These are phyloP conservation scores for Wickerhamomyces kurtzmanii DNA, from an alignment of 805 yeast species.

Conservation along the genomic window DNA sequence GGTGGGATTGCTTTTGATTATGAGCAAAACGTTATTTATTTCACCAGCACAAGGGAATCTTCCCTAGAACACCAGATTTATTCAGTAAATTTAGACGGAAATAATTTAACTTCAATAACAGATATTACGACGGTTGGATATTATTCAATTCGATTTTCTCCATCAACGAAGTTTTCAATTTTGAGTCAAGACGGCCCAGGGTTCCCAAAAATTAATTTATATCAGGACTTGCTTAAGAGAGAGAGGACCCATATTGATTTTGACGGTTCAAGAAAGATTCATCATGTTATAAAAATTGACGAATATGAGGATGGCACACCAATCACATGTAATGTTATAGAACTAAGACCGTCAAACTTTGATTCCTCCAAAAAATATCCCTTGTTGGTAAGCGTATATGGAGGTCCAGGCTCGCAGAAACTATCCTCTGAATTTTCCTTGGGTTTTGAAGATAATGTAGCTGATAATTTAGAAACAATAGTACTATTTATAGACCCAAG, in stretches of 20 bases:
- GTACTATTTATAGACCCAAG: constrained; percentile 68
- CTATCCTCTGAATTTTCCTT: constrained; percentile 35
- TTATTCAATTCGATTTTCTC: constrained; percentile 43
- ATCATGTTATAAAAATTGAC: constrained; percentile 12
- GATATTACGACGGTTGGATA: constrained; percentile 28
- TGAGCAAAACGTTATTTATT: constrained; percentile 38
- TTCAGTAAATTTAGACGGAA: constrained; percentile 28
- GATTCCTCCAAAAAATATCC: constrained; percentile 44
- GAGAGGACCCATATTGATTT: constrained; percentile 9
- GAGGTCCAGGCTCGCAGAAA: constrained; percentile 74
- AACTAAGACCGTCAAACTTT: constrained; percentile 51
- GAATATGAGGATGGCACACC: constrained; percentile 10
- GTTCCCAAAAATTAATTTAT: constrained; percentile 8
- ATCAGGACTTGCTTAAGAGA: constrained; percentile 6
- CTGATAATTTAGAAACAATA: constrained; percentile 48
- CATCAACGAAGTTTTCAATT: constrained; percentile 43
- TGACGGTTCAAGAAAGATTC: constrained; percentile 7
- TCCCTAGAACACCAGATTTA: constrained; percentile 46
- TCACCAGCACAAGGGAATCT: constrained; percentile 45
- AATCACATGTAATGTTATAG: constrained; percentile 39
- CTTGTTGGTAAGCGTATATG: constrained; percentile 58
- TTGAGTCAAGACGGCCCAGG: constrained; percentile 20
- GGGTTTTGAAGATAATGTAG: constrained; percentile 50
- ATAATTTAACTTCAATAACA: constrained; percentile 16
- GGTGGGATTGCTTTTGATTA: constrained; percentile 37